Evolutionary conservation across 768 basidiomycete species (phyloP), one percentile per base, ranked within the genome.

Genomic region (Psilocybe sp.): DNA sequence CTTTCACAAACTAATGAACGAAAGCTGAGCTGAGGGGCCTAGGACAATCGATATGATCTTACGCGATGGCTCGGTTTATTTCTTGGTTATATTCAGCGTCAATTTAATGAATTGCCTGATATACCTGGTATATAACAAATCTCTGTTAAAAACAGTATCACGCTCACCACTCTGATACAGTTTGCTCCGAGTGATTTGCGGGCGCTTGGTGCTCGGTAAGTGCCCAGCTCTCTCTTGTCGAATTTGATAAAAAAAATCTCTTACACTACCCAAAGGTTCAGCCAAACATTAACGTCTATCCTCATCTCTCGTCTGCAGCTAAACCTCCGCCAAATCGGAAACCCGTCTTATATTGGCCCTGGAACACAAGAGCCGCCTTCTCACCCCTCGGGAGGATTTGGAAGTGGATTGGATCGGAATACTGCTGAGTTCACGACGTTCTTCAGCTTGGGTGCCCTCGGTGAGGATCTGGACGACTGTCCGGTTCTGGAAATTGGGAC

Each of bases 71-170:
- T 56, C 59, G 12, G 28, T 62, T 13, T 62, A 60, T 45, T 62
- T 56, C 44, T 51, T 62, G 18, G 47, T 44, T 9, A 62, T 62
- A 33, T 62, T 62, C 46, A 41, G 52, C 6, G 61, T 55, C 9
- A 62, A 62, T 49, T 32, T 62, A 16, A 58, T 62, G 56, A 62
- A 62, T 32, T 60, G 58, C 10, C 47, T 62, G 9, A 60, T 62
- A 20, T 62, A 60, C 44, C 60, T 62, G 41, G 41, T 40, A 5
- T 39, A 7, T 44, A 9, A 9, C 4, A 13, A 12, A n/a, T 16
- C 16, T 33, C 10, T 10, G 15, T 5, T 7, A 1, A 14, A 35
- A 45, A 2, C 19, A 35, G 1, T 40, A 20, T 34, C 18, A 38
- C 5, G 13, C 23, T 28, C 39, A 36, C 40, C 19, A 13, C 6